Conservation (phyloP, 345 rosid genomes). For the Geranium rotundifolium region DNA sequence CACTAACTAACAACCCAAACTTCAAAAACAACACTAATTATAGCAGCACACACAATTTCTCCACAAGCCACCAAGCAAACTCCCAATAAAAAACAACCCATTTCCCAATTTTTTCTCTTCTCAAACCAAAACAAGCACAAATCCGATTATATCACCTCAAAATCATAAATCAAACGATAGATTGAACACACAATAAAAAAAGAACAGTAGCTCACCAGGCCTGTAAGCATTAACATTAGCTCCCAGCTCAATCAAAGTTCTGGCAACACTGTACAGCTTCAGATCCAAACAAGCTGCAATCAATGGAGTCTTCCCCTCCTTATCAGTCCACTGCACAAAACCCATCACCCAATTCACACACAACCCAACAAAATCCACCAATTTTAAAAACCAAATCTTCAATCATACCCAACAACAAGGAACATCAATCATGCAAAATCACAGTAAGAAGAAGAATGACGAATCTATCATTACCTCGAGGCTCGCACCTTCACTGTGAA, state of each 20-base stretch:
- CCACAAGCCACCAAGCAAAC: no score
- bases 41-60: no score
- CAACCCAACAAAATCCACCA: not conserved
- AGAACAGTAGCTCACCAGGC: conserved; percentile 34
- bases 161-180: not conserved
- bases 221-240: conserved; percentile 82
- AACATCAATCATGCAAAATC: not conserved
- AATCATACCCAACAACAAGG: not conserved
- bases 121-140: no score
- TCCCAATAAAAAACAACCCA: no score
- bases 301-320: conserved; percentile 88
- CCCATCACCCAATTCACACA: not conserved
- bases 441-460: not conserved
- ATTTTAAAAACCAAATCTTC: not conserved
- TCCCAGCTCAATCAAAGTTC: conserved; percentile 75
- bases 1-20: no score
- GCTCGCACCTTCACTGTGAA: conserved; percentile 65
- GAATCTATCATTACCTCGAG: conserved; percentile 52
- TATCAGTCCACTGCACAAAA: conserved; percentile 66
- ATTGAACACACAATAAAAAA: not conserved
- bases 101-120: no score
- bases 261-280: conserved; percentile 49
- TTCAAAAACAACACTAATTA: no score
- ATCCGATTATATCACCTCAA: not conserved
- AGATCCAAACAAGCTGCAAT: conserved; percentile 68